Evolutionary conservation across 306 rosid genomes (phyloP), one percentile per base, ranked within the genome.

Genomic region (Lithocarpus polystachyus): DNA sequence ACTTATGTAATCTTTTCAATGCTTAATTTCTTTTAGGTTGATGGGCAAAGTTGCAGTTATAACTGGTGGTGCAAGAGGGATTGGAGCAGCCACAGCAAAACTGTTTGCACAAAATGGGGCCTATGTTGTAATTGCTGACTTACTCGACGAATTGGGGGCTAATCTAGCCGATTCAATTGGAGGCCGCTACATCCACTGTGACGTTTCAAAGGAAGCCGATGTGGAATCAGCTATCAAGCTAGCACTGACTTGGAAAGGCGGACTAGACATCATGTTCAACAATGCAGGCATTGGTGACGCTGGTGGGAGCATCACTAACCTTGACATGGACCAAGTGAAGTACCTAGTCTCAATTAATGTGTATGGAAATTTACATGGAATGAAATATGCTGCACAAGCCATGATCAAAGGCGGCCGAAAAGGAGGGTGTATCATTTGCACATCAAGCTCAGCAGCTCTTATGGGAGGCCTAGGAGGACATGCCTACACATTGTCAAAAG

Each of bases 1-100:
- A 18, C 19, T 73, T 29, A n/a, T 54, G 6, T 72, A 12, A 28
- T 20, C n/a, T 3, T 3, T 17, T 1, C 15, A 4, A 23, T 17
- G 22, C 40, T 51, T 23, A 33, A 4, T 3, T 35, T 57, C 26
- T 28, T 70, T 26, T 28, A 92, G 98, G 87, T 77, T 94, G 77
- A 64, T 59, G 70, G 84, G 72, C 26, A 92, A 89, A 60, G 97
- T 94, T 0, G 94, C 96, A 15, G 86, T 94, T 0, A 81, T 94
- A 74, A 94, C 98, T 1, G 98, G 98, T 4, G 98, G 91, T 5
- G 92, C 97, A 20, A 86, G 96, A 83, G 98, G 98, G 60, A 94
- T 94, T 4, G 98, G 98, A 78, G 98, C 89, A 4, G 88, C 96
- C 53, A 82, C 92, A n/a, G 95, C 98, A 2, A 86, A 82, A 82